Percentiles rank a stretch among this genome's conserved stretches.
phyloP scores from a whole-genome alignment of 202 grass and related monocot genomes.

The Cymbopogon flexuosus region DNA sequence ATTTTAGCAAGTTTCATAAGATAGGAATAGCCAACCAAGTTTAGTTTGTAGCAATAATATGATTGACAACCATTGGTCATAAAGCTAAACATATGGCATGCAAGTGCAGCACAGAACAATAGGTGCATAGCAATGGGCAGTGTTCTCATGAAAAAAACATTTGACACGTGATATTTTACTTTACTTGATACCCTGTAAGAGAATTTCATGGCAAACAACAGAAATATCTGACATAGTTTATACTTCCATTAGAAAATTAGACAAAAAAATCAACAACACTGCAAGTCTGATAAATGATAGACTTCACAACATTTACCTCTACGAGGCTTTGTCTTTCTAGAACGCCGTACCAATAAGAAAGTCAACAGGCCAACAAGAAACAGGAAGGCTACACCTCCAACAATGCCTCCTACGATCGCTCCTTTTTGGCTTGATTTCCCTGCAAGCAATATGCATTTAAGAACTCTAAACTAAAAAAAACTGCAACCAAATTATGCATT shows the following conservation, averaged over 20 bases:
- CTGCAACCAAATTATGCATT: not conserved
- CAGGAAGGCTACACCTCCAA: constrained; percentile 46
- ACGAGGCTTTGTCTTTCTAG: constrained; percentile 27
- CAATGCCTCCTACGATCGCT: constrained; percentile 55
- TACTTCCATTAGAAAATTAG: constrained; percentile 1
- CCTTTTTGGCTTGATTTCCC: constrained; percentile 47
- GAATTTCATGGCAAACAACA: not conserved
- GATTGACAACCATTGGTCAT: not conserved
- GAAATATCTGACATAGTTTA: not conserved
- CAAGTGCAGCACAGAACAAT: not conserved
- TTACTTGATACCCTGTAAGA: not conserved
- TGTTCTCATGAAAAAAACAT: not conserved
- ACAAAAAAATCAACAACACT: not conserved
- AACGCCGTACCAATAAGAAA: constrained; percentile 43
- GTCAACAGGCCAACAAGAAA: constrained; percentile 39
- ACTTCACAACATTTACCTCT: constrained; percentile 45
- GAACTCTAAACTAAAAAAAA: too few relatives aligned
- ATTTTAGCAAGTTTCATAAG: not conserved
- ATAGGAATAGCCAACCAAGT: constrained; percentile 1
- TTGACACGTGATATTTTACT: not conserved
- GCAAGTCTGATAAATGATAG: not conserved
- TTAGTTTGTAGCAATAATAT: not conserved
- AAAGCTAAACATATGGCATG: constrained; percentile 1
- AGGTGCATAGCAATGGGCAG: not conserved
- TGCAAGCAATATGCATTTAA: constrained; percentile 27